A percentile compares a stretch with the other conserved stretches of the same genome.
Evolutionary conservation across 2,329 filamentous ascomycete species (phyloP).

Genomic region (Calonectria hongkongensis): DNA sequence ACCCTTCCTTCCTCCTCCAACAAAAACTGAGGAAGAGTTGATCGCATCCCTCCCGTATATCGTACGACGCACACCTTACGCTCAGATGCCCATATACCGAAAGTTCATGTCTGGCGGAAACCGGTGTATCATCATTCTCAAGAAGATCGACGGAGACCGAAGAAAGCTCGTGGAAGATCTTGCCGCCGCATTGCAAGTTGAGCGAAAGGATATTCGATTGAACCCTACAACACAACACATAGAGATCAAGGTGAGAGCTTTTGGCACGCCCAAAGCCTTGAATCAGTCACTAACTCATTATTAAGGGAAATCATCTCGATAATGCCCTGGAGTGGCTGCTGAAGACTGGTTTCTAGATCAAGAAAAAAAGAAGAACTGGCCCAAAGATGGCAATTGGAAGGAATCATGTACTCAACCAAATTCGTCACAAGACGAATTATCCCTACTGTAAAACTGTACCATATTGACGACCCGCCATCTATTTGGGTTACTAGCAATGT

Average conservation of each 20-base stretch:
- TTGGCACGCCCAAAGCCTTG: neutral
- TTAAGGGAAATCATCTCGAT: conserved; percentile 59
- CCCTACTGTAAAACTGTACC: conserved; percentile 52
- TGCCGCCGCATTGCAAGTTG: conserved; percentile 73
- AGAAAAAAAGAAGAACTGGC: neutral
- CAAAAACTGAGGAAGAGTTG: conserved; percentile 57
- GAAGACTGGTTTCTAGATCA: conserved; percentile 59
- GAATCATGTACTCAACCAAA: neutral
- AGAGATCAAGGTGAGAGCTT: conserved; percentile 78
- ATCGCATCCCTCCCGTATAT: conserved; percentile 73
- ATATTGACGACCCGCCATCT: conserved; percentile 51
- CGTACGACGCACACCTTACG: conserved; percentile 81
- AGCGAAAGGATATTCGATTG: conserved; percentile 71
- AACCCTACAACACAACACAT: conserved; percentile 83
- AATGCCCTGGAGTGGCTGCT: conserved; percentile 58
- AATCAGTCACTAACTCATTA: conserved; percentile 31
- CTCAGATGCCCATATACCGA: conserved; percentile 86
- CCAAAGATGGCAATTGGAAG: neutral
- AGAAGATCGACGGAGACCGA: conserved; percentile 86
- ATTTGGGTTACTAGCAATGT: conserved; percentile 51
- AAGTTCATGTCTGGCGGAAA: conserved; percentile 85
- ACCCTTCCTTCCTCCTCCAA: conserved; percentile 55
- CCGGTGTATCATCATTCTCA: conserved; percentile 82
- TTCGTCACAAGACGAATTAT: conserved; percentile 8
- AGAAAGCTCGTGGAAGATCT: conserved; percentile 79